Evolutionary conservation across 306 rosid species (phyloP), one percentile per base, ranked within the genome.

Genomic region (Cicer chorassanicum): DNA sequence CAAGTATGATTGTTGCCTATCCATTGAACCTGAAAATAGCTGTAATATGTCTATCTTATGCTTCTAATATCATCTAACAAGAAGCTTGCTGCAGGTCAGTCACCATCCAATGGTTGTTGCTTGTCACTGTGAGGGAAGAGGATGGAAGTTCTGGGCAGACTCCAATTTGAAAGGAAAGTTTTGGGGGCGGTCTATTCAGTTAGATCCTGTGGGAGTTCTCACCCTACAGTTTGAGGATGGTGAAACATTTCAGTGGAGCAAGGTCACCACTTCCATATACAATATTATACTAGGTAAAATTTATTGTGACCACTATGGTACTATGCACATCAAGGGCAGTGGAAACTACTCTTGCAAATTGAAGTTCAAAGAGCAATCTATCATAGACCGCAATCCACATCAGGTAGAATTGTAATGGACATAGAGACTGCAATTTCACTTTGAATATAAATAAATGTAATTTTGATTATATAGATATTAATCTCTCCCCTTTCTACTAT

Each of bases 21-120:
- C 63, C 59, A 6, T 34, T 66, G 62, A 50, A 44, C 63, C 74
- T 70, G 54, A 72, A 78, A 70, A 53, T 60, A 75, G 54, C 18
- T 41, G 51, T 66, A 50, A 39, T 43, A 56, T 49, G 70, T 70
- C 46, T 72, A 45, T 67, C 34, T 42, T 81, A 41, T 74, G 53
- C 69, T 76, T 65, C 68, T 65, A 44, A 78, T 77, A 71, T 65
- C 74, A 50, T 59, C 88, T 94, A 68, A 92, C 85, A 60, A 73
- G 85, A 78, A 51, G 68, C 68, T 71, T 67, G 61, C 49, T 73
- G 78, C 92, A 94, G 99, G 99, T 94, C 75, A 92, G 99, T 86
- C 99, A 94, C 83, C 99, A 94, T 79, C 99, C 99, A 0, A 92
- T 88, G 93, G 12, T 94, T 78, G 98, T 94, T 87, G 98, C 98